Conservation (phyloP, 768 basidiomycete genomes). For the Collybia sp. region DNA sequence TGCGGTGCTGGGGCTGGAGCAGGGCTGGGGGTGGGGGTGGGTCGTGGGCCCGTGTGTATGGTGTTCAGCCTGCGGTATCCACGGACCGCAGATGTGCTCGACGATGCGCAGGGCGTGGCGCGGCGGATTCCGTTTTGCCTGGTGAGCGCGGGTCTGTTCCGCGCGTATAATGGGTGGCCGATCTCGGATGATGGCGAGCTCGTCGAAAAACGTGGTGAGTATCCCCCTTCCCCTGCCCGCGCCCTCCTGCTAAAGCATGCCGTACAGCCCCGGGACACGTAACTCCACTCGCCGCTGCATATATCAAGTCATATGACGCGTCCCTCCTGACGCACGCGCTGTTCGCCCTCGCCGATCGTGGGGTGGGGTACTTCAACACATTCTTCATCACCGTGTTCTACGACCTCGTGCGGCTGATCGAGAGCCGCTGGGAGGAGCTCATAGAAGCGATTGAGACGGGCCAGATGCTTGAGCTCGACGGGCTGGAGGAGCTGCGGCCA, state of each 20-base stretch:
- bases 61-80: slow-evolving; percentile 4
- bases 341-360: slow-evolving; percentile 5
- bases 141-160: slow-evolving; percentile 1
- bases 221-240: no score
- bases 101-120: background rate
- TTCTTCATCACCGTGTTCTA: slow-evolving; percentile 5
- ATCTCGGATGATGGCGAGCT: slow-evolving; percentile 1
- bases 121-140: slow-evolving; percentile 5
- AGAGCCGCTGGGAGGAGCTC: slow-evolving; percentile 5
- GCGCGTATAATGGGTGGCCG: slow-evolving; percentile 2
- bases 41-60: background rate
- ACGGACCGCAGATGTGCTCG: slow-evolving; percentile 2
- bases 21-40: no score
- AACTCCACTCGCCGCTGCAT: slow-evolving; percentile 4
- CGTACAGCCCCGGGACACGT: slow-evolving; percentile 3
- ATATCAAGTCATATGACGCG: slow-evolving; percentile 5
- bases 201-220: background rate
- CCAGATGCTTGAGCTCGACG: slow-evolving; percentile 2
- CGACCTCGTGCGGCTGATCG: slow-evolving; percentile 6
- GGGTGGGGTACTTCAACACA: slow-evolving; percentile 3
- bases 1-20: no score
- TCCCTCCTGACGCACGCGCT: slow-evolving; percentile 5
- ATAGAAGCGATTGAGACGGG: slow-evolving; percentile 4
- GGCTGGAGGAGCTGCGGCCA: background rate
- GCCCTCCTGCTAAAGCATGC: no score